Base-by-base conservation (phyloP, 139 green algal species). In the Raphidocelis subcapitata region DNA sequence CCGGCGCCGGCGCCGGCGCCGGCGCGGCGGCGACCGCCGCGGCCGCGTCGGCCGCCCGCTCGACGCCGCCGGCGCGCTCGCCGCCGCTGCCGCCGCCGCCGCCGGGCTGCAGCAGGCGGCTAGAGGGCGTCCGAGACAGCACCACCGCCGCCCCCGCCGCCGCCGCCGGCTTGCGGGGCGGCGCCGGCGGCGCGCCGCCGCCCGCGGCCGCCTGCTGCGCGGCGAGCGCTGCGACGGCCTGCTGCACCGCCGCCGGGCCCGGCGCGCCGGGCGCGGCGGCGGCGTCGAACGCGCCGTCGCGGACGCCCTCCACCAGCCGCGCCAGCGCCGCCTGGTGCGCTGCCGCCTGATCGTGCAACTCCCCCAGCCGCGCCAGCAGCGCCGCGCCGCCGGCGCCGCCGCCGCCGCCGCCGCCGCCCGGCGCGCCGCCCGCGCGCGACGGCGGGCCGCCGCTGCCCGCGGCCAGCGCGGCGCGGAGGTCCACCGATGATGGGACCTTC, bases 361-460 rank as follows among this genome's bases (percentile, higher is more conserved):
- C 79, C 68, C 88, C 82, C 55, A 96, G 70, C 33, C 82, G 71
- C 0, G 76, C 72, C 73, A 92, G 67, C 44, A 92, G 69, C 5
- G 24, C 31, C 31, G 32, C 47, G 23, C 47, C 62, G n/a, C 36
- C 49, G 41, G 3, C 49, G 20, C 21, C 49, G 10, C 14, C 14
- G 62, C 41, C 49, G 20, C 26, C 32, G 12, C 29, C n/a, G 28
- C 29, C 24, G 3, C 32, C 47, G 54, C 32, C 49, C 66, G 65
- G 31, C 57, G 56, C 60, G 44, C 29, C 47, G 35, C 23, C 5
- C 28, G 47, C 55, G 24, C 33, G 65, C 61, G 65, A 73, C 73
- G 49, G 55, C 64, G 67, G 83, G 29, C 1, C 21, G n/a, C n/a
- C n/a, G n/a, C n/a, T n/a, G n/a, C n/a, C n/a, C n/a, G n/a, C n/a